These are phyloP conservation scores for Tricholoma flavovirens DNA, from an alignment of 768 basidiomycete genomes.

Conservation along the genomic window DNA sequence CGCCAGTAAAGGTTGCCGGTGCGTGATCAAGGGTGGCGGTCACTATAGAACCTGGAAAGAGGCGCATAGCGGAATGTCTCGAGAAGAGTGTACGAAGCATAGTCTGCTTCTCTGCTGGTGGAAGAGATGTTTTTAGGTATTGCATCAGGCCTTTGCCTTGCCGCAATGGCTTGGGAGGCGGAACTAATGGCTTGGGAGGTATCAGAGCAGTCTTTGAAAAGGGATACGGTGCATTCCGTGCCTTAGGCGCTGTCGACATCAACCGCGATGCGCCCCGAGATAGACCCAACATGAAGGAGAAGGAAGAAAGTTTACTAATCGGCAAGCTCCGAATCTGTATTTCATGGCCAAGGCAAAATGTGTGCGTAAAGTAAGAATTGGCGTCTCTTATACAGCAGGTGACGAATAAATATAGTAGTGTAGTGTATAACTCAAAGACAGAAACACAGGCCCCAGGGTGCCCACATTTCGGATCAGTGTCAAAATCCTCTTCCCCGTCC, in stretches of 20 bases:
- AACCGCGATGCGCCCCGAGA: slow-evolving; percentile 33
- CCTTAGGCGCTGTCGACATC: slow-evolving; percentile 39
- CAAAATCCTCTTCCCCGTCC: slow-evolving; percentile 69
- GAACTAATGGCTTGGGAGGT: slow-evolving; percentile 37
- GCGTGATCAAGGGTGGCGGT: slow-evolving; percentile 73
- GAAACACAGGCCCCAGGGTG: neutral
- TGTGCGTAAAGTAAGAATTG: neutral
- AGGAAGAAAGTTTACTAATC: neutral
- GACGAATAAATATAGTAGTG: slow-evolving; percentile 9
- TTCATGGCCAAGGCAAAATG: no score
- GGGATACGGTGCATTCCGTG: slow-evolving; percentile 43
- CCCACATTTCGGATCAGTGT: slow-evolving; percentile 13
- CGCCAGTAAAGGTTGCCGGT: slow-evolving; percentile 82
- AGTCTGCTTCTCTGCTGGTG: slow-evolving; percentile 60
- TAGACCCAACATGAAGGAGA: slow-evolving; percentile 24
- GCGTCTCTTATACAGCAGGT: slow-evolving; percentile 5
- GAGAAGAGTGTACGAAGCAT: slow-evolving; percentile 70
- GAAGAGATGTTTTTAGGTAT: slow-evolving; percentile 60
- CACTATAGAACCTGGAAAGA: slow-evolving; percentile 83
- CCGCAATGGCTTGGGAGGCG: slow-evolving; percentile 42
- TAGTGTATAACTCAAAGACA: slow-evolving; percentile 9
- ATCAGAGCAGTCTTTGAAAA: slow-evolving; percentile 68
- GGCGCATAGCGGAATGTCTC: slow-evolving; percentile 56
- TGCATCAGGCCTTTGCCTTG: slow-evolving; percentile 77
- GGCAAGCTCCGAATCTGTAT: slow-evolving; percentile 9